These are phyloP conservation scores for Strobilomyces dryophilus DNA, from an alignment of 768 basidiomycete genomes.

Conservation along the genomic window DNA sequence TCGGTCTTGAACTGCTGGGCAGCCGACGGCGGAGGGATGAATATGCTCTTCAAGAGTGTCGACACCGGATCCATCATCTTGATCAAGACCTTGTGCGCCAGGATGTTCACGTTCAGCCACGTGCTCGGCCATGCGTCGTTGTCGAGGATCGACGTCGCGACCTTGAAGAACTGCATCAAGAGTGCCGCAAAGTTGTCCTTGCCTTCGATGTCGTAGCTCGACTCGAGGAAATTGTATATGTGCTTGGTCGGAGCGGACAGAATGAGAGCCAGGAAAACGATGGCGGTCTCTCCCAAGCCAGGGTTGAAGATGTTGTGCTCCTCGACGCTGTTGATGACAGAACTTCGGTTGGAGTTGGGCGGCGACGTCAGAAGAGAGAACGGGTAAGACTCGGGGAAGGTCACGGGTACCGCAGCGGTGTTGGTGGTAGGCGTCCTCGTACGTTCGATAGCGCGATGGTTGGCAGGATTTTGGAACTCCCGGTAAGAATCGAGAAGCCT, in stretches of 20 bases:
- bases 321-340: conserved; percentile 41
- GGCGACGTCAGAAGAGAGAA: conserved; percentile 74
- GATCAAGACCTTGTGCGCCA: conserved; percentile 84
- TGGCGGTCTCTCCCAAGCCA: conserved; percentile 79
- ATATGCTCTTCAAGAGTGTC: conserved; percentile 71
- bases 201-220: conserved; percentile 85
- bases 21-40: conserved; percentile 66
- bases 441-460: conserved; percentile 65
- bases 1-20: conserved; percentile 65
- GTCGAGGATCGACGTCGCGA: conserved; percentile 74
- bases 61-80: conserved; percentile 85
- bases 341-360: conserved; percentile 49
- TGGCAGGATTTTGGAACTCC: conserved; percentile 70
- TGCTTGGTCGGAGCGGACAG: conserved; percentile 76
- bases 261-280: conserved; percentile 78
- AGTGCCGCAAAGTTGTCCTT: conserved; percentile 68
- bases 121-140: conserved; percentile 86
- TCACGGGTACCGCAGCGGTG: conserved; percentile 61
- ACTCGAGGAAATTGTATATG: conserved; percentile 74
- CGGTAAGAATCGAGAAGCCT: conserved; percentile 86
- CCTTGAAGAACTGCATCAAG: conserved; percentile 76
- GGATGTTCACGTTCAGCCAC: conserved; percentile 89
- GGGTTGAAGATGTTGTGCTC: conserved; percentile 60
- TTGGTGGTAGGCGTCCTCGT: conserved; percentile 55
- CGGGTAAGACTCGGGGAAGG: conserved; percentile 93